Percentiles rank a stretch among this genome's conserved stretches.
Evolutionary conservation across 116 monocot genomes (phyloP).

Genomic region (Phalaenopsis hybrid): DNA sequence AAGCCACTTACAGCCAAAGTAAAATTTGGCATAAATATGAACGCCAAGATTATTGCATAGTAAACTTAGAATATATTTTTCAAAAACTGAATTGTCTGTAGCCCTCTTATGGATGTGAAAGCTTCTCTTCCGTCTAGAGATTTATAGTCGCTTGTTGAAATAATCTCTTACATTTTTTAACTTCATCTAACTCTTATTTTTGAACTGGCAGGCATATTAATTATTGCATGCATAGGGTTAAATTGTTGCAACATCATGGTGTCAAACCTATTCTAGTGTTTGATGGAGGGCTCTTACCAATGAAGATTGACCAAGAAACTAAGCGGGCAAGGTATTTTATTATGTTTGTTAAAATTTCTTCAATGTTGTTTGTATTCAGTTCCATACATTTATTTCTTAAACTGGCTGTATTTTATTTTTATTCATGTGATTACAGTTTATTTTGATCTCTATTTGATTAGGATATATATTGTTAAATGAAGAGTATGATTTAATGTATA

Average conservation of each 20-base stretch:
- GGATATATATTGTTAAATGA: background rate
- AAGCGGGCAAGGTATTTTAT: slow-evolving; percentile 70
- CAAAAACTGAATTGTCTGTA: background rate
- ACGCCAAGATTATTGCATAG: background rate
- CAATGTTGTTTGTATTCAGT: background rate
- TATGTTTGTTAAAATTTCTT: background rate
- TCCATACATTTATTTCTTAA: background rate
- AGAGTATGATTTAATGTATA: background rate
- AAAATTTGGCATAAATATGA: background rate
- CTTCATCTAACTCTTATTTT: background rate
- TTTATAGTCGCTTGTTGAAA: background rate
- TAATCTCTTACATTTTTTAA: slow-evolving; percentile 2
- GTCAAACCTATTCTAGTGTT: slow-evolving; percentile 88
- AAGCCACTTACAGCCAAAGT: background rate
- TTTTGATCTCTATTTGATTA: background rate
- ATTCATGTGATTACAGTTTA: background rate
- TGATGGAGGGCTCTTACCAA: slow-evolving; percentile 94
- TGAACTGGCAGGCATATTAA: slow-evolving; percentile 66
- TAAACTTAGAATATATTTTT: background rate
- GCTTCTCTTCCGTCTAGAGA: background rate
- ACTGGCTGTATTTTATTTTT: background rate
- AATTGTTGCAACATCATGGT: slow-evolving; percentile 77
- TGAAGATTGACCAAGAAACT: slow-evolving; percentile 80
- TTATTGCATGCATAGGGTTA: slow-evolving; percentile 98
- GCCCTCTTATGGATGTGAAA: background rate